Conservation (phyloP, 148 eudicot species). For the Fagopyrum tataricum region DNA sequence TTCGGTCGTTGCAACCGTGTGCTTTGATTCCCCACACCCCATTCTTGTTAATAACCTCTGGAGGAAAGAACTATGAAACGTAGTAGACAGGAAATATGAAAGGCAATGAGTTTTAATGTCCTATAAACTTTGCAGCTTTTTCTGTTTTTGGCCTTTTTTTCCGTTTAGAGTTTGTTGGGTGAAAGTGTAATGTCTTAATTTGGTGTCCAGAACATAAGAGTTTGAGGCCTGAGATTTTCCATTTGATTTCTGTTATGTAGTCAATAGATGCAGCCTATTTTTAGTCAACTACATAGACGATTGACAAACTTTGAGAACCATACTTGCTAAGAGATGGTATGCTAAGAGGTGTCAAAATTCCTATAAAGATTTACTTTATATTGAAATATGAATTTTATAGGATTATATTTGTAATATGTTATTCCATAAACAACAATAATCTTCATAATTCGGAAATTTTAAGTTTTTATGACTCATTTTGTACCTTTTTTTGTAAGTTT, state of each 20-base stretch:
- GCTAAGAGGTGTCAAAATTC: background rate
- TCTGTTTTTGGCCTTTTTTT: background rate
- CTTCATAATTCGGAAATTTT: too few relatives aligned
- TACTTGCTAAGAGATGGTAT: background rate
- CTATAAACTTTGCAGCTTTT: background rate
- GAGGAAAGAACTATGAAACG: background rate
- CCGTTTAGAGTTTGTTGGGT: background rate
- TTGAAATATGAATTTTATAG: too few relatives aligned
- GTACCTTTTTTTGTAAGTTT: too few relatives aligned
- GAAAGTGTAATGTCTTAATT: background rate
- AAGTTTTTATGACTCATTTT: too few relatives aligned
- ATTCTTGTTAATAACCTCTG: constrained; percentile 10
- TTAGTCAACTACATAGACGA: background rate
- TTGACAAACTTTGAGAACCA: background rate
- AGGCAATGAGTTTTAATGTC: background rate
- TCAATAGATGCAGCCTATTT: background rate
- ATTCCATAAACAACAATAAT: too few relatives aligned
- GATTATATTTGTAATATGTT: too few relatives aligned
- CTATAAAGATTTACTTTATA: too few relatives aligned
- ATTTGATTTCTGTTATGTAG: background rate
- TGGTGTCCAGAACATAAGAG: background rate
- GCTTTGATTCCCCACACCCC: constrained; percentile 67
- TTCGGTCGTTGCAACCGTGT: constrained; percentile 30
- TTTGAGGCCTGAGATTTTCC: background rate
- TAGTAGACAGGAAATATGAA: background rate